A percentile compares a stretch with the other conserved stretches of the same genome.
Evolutionary conservation across 192 early-diverging fungal genomes (phyloP).

Genomic region (Gryganskiella cystojenkinii): DNA sequence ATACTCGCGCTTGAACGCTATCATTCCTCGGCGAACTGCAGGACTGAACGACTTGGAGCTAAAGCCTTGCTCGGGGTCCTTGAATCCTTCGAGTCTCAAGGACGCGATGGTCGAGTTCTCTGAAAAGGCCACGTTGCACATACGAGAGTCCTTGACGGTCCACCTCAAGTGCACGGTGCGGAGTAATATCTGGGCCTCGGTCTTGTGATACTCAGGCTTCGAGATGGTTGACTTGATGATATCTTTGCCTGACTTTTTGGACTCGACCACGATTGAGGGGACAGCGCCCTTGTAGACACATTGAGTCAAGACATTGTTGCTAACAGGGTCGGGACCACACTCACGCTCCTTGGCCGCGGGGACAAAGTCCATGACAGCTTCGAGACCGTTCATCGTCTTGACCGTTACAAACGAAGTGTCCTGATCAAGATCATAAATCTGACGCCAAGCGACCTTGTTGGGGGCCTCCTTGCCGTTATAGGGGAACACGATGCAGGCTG

Average conservation of each 20-base stretch:
- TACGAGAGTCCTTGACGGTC: conserved; percentile 40
- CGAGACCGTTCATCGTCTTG: conserved; percentile 39
- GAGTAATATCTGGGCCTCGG: conserved; percentile 17
- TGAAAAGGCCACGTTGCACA: conserved; percentile 45
- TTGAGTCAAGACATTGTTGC: conserved; percentile 22
- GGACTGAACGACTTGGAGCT: not conserved
- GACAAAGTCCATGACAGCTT: conserved; percentile 22
- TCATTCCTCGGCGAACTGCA: conserved; percentile 16
- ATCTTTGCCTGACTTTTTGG: conserved; percentile 25
- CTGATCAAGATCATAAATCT: conserved; percentile 49
- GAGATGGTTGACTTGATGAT: conserved; percentile 41
- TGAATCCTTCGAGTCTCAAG: conserved; percentile 30
- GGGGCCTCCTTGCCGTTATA: conserved; percentile 54
- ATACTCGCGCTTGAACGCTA: conserved; percentile 30
- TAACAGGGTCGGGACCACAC: conserved; percentile 34
- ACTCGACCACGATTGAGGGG: conserved; percentile 27
- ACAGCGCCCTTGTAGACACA: conserved; percentile 33
- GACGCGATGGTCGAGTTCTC: conserved; percentile 7
- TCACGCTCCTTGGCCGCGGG: conserved; percentile 21
- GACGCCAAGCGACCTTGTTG: conserved; percentile 59
- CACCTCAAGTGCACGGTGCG: conserved; percentile 39
- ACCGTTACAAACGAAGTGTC: conserved; percentile 49
- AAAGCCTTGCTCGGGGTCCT: conserved; percentile 32
- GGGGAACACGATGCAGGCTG: conserved; percentile 39
- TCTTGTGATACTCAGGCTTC: conserved; percentile 22